phyloP scores from a whole-genome alignment of 768 basidiomycete species.

The Mycena filopes region DNA sequence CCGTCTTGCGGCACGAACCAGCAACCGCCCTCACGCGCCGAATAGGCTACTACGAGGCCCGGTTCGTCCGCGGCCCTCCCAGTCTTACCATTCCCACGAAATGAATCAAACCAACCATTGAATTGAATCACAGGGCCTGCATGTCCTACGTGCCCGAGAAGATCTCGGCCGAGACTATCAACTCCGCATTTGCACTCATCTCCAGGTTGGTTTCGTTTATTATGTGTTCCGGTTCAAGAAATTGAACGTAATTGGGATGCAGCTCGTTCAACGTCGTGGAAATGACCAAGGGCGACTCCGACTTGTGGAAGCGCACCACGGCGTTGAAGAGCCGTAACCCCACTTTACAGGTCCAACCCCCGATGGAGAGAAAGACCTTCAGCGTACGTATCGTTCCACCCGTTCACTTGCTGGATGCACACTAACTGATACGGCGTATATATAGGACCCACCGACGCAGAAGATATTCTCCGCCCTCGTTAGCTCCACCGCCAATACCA shows the following conservation, averaged over 20 bases:
- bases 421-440: background rate
- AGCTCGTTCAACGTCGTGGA: constrained; percentile 14
- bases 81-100: too few relatives aligned
- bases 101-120: background rate
- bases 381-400: too few relatives aligned
- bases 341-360: constrained; percentile 14
- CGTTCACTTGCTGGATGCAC: too few relatives aligned
- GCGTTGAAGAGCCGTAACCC: constrained; percentile 20
- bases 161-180: background rate
- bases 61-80: background rate
- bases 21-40: background rate
- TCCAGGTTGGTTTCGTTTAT: background rate
- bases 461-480: constrained; percentile 18
- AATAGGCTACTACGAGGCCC: constrained; percentile 3
- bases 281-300: constrained; percentile 8
- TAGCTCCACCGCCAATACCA: constrained; percentile 5
- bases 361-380: constrained; percentile 27
- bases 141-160: background rate
- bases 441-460: constrained; percentile 13
- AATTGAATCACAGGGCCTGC: background rate
- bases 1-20: constrained; percentile 4
- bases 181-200: background rate
- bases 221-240: too few relatives aligned
- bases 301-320: constrained; percentile 21
- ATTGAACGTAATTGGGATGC: too few relatives aligned